These are phyloP conservation scores for Aspergillus proliferans DNA, from an alignment of 2,329 filamentous ascomycete species.

Conservation along the genomic window DNA sequence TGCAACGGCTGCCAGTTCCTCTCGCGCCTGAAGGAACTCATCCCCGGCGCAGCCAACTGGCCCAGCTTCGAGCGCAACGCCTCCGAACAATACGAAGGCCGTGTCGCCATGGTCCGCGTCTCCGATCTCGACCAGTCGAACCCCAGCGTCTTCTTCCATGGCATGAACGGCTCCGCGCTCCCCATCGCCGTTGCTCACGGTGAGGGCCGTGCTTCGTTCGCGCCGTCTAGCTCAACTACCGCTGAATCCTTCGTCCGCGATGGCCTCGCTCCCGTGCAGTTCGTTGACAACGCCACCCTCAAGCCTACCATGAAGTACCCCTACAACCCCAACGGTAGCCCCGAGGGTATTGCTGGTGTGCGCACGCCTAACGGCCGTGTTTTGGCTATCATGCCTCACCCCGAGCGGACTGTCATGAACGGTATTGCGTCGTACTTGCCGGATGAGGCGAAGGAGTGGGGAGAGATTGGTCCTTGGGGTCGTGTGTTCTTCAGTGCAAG, in stretches of 20 bases:
- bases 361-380: constrained; percentile 71
- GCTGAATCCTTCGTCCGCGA: constrained; percentile 52
- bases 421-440: constrained; percentile 73
- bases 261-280: constrained; percentile 70
- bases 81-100: constrained; percentile 83
- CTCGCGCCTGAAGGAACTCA: constrained; percentile 71
- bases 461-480: constrained; percentile 77
- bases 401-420: constrained; percentile 78
- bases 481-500: constrained; percentile 82
- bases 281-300: constrained; percentile 71
- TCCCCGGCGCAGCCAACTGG: constrained; percentile 77
- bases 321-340: constrained; percentile 81
- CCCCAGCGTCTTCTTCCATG: constrained; percentile 80
- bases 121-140: constrained; percentile 51
- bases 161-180: constrained; percentile 74
- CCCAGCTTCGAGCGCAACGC: constrained; percentile 79
- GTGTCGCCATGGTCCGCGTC: constrained; percentile 78
- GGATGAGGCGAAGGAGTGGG: constrained; percentile 60
- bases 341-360: constrained; percentile 73
- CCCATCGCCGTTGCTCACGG: constrained; percentile 88
- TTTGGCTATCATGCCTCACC: constrained; percentile 87
- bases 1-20: constrained; percentile 99
- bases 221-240: constrained; percentile 41
- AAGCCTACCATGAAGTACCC: constrained; percentile 76
- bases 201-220: constrained; percentile 75